Percentiles rank a stretch among this genome's conserved stretches.
Conservation (phyloP, 805 yeast genomes). For the Yamadazyma tumulicola region DNA sequence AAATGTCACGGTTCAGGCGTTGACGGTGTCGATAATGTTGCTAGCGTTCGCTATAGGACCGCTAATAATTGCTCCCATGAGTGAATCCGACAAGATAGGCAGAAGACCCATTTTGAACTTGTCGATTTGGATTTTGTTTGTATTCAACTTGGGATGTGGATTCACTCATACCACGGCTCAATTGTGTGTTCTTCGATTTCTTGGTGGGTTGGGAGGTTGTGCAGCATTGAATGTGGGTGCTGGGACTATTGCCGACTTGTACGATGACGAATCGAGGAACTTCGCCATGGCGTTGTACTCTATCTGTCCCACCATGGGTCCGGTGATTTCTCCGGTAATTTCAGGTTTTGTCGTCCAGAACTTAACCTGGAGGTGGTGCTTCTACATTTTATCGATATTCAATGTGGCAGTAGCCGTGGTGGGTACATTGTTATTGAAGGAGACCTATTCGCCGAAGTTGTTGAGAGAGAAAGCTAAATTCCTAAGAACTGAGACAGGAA, state of each 20-base stretch:
- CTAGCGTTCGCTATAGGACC: constrained; percentile 42
- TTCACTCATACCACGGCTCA: constrained; percentile 31
- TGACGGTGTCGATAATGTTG: constrained; percentile 35
- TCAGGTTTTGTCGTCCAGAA: constrained; percentile 33
- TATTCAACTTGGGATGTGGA: constrained; percentile 36
- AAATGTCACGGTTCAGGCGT: constrained; percentile 21
- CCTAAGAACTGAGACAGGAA: constrained; percentile 32
- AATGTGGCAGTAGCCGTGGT: constrained; percentile 31
- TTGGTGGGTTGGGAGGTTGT: constrained; percentile 38
- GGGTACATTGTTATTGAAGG: constrained; percentile 28
- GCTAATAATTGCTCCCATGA: constrained; percentile 35
- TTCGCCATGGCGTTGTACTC: constrained; percentile 35
- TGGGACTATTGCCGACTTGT: constrained; percentile 36
- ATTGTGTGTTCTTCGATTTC: constrained; percentile 29
- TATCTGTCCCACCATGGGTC: constrained; percentile 35
- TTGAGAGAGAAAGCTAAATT: constrained; percentile 24
- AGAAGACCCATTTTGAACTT: constrained; percentile 30
- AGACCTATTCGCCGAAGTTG: constrained; percentile 35
- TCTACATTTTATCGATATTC: constrained; percentile 31
- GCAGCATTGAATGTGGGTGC: constrained; percentile 38
- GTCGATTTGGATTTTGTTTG: constrained; percentile 31
- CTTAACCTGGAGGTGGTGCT: constrained; percentile 36
- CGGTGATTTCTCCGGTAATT: constrained; percentile 36
- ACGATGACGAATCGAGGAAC: constrained; percentile 29
- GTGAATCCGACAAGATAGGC: constrained; percentile 36